Evolutionary conservation across 140 eudicot genomes (phyloP).

Genomic region (Oenanthe javanica): DNA sequence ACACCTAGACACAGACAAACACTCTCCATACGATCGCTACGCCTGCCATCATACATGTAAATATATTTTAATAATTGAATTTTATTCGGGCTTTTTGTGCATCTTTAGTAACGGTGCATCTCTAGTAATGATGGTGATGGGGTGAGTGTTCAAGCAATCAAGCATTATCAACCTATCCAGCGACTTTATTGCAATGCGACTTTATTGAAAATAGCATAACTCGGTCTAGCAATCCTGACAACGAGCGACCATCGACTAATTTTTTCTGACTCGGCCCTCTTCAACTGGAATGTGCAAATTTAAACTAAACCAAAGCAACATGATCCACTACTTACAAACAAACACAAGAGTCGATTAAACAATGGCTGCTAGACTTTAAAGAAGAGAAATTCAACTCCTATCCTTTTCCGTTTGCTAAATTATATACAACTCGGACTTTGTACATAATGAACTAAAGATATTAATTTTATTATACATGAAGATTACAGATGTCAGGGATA

Average conservation of each 20-base stretch:
- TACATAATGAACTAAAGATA: background rate
- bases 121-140: no score
- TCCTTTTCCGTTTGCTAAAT: no score
- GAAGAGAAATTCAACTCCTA: background rate
- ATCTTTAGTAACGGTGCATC: no score
- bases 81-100: no score
- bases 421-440: background rate
- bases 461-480: background rate
- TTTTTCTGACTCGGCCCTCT: no score
- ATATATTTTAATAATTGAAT: no score
- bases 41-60: no score
- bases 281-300: no score
- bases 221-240: background rate
- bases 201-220: background rate
- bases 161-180: background rate
- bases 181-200: background rate
- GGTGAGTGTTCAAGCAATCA: no score
- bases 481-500: background rate
- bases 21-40: no score
- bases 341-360: background rate
- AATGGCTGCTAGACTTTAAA: background rate
- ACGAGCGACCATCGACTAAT: no score
- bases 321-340: background rate
- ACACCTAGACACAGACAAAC: no score
- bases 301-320: background rate